A percentile compares a stretch with the other conserved stretches of the same genome.
These are phyloP conservation scores for Cladosporium austrohemisphaericum DNA, from an alignment of 2,329 filamentous ascomycete genomes.

Conservation along the genomic window DNA sequence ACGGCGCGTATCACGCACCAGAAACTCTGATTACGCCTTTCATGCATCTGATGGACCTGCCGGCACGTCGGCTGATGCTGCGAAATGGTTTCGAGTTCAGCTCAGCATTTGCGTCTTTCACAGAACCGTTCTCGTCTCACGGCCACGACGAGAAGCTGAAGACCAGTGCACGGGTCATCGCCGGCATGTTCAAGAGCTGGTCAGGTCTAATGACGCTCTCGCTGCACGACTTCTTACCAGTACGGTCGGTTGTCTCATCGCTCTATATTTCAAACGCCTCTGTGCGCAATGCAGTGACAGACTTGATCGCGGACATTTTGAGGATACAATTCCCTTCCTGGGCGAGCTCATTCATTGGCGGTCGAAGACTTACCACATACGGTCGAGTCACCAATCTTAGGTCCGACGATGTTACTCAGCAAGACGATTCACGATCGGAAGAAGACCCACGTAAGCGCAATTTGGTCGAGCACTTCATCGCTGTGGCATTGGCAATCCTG, in stretches of 20 bases:
- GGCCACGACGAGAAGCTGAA: conserved; percentile 65
- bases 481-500: conserved; percentile 78
- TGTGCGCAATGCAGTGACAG: conserved; percentile 73
- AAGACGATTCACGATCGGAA: conserved; percentile 57
- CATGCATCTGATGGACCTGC: conserved; percentile 82
- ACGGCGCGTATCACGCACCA: conserved; percentile 87
- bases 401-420: conserved; percentile 50
- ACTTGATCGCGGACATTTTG: conserved; percentile 77
- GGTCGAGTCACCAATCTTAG: conserved; percentile 87
- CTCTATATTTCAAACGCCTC: conserved; percentile 56
- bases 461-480: conserved; percentile 90
- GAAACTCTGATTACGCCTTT: conserved; percentile 86
- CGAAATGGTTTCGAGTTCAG: conserved; percentile 86
- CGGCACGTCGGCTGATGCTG: conserved; percentile 75
- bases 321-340: conserved; percentile 91
- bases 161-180: conserved; percentile 86
- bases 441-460: conserved; percentile 64
- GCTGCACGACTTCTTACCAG: conserved; percentile 80
- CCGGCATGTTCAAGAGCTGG: conserved; percentile 89
- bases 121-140: conserved; percentile 64
- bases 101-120: conserved; percentile 82
- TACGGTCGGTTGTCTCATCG: conserved; percentile 72
- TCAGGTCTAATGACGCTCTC: conserved; percentile 83
- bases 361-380: conserved; percentile 88
- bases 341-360: conserved; percentile 93